phyloP scores from a whole-genome alignment of 192 early-diverging fungal species.

The Umbelopsis sp. region DNA sequence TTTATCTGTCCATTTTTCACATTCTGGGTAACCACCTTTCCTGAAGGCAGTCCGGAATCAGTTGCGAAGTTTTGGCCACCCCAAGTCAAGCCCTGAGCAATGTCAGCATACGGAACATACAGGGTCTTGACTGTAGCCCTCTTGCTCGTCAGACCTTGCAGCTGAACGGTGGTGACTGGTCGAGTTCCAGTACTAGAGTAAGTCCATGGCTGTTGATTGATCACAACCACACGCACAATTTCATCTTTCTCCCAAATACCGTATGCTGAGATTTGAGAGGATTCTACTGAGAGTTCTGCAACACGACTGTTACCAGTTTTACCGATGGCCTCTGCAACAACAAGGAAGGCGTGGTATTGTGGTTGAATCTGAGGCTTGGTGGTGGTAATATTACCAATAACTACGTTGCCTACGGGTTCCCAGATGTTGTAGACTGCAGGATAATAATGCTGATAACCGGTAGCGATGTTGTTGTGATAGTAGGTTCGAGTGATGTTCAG shows the following conservation, averaged over 20 bases:
- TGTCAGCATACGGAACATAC: constrained; percentile 6
- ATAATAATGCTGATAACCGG: neutral
- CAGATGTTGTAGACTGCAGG: constrained; percentile 17
- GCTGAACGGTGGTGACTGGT: constrained; percentile 1
- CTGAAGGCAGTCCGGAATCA: constrained; percentile 2
- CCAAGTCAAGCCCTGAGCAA: constrained; percentile 8
- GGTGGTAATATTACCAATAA: neutral
- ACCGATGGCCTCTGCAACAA: constrained; percentile 14
- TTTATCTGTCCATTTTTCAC: neutral
- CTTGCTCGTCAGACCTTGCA: constrained; percentile 1
- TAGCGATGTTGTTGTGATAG: constrained; percentile 10
- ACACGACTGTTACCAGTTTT: neutral
- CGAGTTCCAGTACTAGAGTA: constrained; percentile 6
- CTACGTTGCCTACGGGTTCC: constrained; percentile 8
- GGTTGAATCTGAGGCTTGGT: constrained; percentile 6
- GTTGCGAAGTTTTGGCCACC: constrained; percentile 3
- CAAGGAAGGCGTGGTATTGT: constrained; percentile 18
- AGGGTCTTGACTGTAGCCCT: constrained; percentile 1
- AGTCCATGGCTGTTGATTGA: neutral
- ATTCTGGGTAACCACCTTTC: neutral
- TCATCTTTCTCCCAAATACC: neutral
- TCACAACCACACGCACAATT: neutral
- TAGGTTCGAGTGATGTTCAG: constrained; percentile 6
- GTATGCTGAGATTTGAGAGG: neutral
- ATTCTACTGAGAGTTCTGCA: neutral